Evolutionary conservation across 257 asterid genomes (phyloP).

Genomic region (Gentiana straminea): DNA sequence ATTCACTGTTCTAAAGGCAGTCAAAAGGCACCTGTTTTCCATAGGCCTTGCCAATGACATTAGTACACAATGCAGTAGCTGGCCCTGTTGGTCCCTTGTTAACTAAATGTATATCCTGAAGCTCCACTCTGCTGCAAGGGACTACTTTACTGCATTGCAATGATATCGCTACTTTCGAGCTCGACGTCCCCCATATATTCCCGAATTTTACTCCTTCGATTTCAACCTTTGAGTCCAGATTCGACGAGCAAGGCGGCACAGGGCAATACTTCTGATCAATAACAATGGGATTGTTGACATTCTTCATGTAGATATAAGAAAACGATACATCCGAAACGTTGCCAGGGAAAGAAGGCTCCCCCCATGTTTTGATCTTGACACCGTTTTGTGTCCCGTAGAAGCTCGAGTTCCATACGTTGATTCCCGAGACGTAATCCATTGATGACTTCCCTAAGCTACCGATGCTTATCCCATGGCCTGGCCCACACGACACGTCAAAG

Average conservation of each 20-base stretch:
- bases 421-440: constrained; percentile 22
- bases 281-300: constrained; percentile 45
- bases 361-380: constrained; percentile 65
- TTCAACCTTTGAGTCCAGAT: constrained; percentile 28
- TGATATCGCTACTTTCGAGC: constrained; percentile 31
- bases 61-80: constrained; percentile 28
- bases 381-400: constrained; percentile 48
- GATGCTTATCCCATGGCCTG: constrained; percentile 53
- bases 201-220: constrained; percentile 41
- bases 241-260: constrained; percentile 13
- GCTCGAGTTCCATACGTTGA: constrained; percentile 31
- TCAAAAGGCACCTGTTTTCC: constrained; percentile 39
- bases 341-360: constrained; percentile 24
- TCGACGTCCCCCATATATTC: constrained; percentile 50
- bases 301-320: constrained; percentile 30
- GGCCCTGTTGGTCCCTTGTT: constrained; percentile 30
- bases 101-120: constrained; percentile 30
- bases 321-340: constrained; percentile 32
- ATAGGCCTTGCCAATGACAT: constrained; percentile 34
- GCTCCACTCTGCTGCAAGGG: constrained; percentile 48
- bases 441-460: constrained; percentile 47
- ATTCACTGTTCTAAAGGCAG: no score
- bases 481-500: constrained; percentile 30
- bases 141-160: constrained; percentile 31
- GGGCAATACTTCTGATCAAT: constrained; percentile 72